Conservation (phyloP, 108 stramenopile genomes). For the Skeletonema menzelii region DNA sequence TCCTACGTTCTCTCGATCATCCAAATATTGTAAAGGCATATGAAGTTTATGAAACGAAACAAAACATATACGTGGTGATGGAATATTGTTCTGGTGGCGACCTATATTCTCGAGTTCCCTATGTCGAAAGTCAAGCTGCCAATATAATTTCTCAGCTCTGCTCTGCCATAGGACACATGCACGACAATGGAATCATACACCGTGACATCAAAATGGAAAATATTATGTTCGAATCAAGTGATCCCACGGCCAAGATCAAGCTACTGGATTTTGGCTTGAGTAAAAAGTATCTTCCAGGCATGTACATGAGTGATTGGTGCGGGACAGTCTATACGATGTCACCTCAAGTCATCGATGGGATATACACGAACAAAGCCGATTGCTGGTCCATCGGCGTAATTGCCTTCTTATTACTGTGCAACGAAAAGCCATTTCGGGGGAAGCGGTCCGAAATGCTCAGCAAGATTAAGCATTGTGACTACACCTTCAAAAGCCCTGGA, state of each 20-base stretch:
- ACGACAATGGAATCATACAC: constrained; percentile 74
- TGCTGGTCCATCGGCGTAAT: constrained; percentile 40
- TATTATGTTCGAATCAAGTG: constrained; percentile 73
- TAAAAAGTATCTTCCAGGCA: constrained; percentile 60
- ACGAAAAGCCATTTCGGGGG: constrained; percentile 65
- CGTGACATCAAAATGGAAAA: constrained; percentile 81
- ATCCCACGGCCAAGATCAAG: constrained; percentile 60
- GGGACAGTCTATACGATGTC: constrained; percentile 86
- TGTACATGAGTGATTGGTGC: constrained; percentile 60
- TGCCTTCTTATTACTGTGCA: constrained; percentile 60
- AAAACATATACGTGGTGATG: constrained; percentile 80
- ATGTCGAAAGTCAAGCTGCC: constrained; percentile 76
- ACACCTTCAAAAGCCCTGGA: constrained; percentile 46
- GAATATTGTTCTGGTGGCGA: constrained; percentile 86
- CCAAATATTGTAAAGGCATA: constrained; percentile 93
- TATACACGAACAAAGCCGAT: constrained; percentile 78
- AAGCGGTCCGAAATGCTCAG: constrained; percentile 15
- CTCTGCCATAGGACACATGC: constrained; percentile 79
- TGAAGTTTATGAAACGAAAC: constrained; percentile 76
- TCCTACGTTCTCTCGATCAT: constrained; percentile 86
- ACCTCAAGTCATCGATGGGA: constrained; percentile 75
- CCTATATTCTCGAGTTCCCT: constrained; percentile 79
- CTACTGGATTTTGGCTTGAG: constrained; percentile 93
- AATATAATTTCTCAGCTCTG: constrained; percentile 58
- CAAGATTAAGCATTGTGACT: constrained; percentile 61